Percentiles rank a stretch among this genome's conserved stretches.
These are phyloP conservation scores for Conoideocrella luteorostrata DNA, from an alignment of 2,329 filamentous ascomycete genomes.

Conservation along the genomic window DNA sequence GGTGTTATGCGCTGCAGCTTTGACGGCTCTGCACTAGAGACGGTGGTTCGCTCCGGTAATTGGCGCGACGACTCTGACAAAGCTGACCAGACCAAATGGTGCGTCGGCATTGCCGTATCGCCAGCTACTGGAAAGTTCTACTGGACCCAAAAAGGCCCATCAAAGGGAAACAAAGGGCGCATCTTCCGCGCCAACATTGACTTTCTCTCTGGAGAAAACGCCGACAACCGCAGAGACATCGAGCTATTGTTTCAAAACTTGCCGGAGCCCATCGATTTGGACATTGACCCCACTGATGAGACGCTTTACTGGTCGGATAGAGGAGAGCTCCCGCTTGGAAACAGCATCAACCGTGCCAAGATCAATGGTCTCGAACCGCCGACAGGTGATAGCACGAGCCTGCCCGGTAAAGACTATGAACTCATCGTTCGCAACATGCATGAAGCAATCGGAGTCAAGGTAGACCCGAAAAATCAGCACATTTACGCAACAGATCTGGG, in stretches of 20 bases:
- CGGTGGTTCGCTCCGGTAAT: conserved; percentile 31
- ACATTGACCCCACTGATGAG: conserved; percentile 38
- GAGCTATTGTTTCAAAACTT: conserved; percentile 35
- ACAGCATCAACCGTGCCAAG: conserved; percentile 39
- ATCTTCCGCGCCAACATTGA: conserved; percentile 45
- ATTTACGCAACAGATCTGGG: conserved; percentile 35
- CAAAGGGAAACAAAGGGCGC: conserved; percentile 43
- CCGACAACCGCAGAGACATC: conserved; percentile 32
- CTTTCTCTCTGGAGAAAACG: conserved; percentile 26
- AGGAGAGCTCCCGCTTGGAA: conserved; percentile 49
- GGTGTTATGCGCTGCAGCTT: conserved; percentile 30
- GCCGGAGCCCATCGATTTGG: conserved; percentile 53
- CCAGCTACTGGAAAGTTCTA: conserved; percentile 38
- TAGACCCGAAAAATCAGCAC: conserved; percentile 28
- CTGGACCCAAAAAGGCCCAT: conserved; percentile 54
- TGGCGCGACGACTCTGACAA: conserved; percentile 15
- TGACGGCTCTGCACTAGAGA: conserved; percentile 32
- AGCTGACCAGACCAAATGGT: conserved; percentile 37
- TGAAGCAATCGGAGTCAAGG: conserved; percentile 39
- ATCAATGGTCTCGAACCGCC: conserved; percentile 5
- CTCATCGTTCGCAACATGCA: conserved; percentile 30
- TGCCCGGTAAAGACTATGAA: conserved; percentile 17
- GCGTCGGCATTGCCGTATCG: conserved; percentile 48
- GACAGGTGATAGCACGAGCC: not conserved
- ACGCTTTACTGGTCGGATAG: conserved; percentile 56